phyloP scores from a whole-genome alignment of 108 stramenopile species.

The Craspedostauros australis region DNA sequence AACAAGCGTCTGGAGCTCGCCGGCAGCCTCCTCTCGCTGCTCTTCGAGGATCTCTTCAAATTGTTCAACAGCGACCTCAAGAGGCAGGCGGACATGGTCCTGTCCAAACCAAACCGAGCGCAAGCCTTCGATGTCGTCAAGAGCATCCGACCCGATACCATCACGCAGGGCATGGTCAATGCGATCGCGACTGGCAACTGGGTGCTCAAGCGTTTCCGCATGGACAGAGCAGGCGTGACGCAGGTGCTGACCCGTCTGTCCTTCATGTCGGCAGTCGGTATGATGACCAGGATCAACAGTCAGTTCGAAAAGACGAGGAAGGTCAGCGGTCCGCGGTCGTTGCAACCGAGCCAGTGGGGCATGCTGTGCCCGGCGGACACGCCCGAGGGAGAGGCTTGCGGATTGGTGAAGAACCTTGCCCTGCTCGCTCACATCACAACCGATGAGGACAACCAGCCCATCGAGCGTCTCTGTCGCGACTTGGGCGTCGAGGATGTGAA shows the following conservation, averaged over 20 bases:
- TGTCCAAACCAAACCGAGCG: slow-evolving; percentile 92
- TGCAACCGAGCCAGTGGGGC: slow-evolving; percentile 98
- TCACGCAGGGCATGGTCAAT: slow-evolving; percentile 94
- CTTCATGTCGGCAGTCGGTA: slow-evolving; percentile 93
- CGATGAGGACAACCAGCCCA: slow-evolving; percentile 88
- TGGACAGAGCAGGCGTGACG: slow-evolving; percentile 98
- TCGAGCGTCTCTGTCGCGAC: slow-evolving; percentile 89
- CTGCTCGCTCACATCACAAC: slow-evolving; percentile 95
- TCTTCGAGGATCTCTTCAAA: slow-evolving; percentile 99
- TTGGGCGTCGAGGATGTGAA: slow-evolving; percentile 93
- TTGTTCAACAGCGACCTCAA: slow-evolving; percentile 94
- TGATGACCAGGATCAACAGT: slow-evolving; percentile 97
- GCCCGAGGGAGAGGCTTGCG: slow-evolving; percentile 96
- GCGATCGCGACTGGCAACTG: slow-evolving; percentile 98
- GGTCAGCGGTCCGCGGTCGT: slow-evolving; percentile 93
- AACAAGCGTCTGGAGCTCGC: slow-evolving; percentile 98
- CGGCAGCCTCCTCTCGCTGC: slow-evolving; percentile 88
- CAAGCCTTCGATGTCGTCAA: slow-evolving; percentile 95
- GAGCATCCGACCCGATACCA: slow-evolving; percentile 83
- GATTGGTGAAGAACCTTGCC: slow-evolving; percentile 95
- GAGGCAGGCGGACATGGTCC: slow-evolving; percentile 89
- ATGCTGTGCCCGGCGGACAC: slow-evolving; percentile 97
- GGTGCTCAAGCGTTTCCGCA: slow-evolving; percentile 97
- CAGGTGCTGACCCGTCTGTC: slow-evolving; percentile 90
- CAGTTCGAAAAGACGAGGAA: slow-evolving; percentile 98